Percentiles rank a stretch among this genome's conserved stretches.
These are phyloP conservation scores for Agaricus blazei DNA, from an alignment of 768 basidiomycete genomes.

Conservation along the genomic window DNA sequence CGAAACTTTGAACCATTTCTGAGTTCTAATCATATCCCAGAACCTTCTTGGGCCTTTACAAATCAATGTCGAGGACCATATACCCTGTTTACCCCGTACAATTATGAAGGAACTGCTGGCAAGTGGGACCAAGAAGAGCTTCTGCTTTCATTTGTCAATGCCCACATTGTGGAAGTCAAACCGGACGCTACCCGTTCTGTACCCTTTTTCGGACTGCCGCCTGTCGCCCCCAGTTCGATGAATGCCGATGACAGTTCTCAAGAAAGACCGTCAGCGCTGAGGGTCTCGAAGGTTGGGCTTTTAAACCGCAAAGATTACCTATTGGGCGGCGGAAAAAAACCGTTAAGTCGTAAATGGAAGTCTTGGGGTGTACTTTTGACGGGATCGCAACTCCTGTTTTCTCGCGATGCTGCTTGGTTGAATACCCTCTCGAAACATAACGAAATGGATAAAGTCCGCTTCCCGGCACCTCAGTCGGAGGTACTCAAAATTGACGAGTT, in stretches of 20 bases:
- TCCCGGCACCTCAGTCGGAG: conserved; percentile 32
- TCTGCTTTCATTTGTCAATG: conserved; percentile 57
- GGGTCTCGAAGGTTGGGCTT: conserved; percentile 75
- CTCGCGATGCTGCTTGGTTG: conserved; percentile 62
- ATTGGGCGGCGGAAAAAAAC: conserved; percentile 70
- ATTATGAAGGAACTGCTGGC: conserved; percentile 60
- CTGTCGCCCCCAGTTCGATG: conserved; percentile 8
- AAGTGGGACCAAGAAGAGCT: conserved; percentile 66
- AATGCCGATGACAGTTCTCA: conserved; percentile 6
- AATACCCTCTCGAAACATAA: conserved; percentile 15
- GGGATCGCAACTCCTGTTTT: conserved; percentile 86
- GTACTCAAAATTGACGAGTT: conserved; percentile 81
- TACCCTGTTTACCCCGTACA: conserved; percentile 64
- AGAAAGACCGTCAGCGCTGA: conserved; percentile 43
- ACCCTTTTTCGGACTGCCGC: conserved; percentile 30
- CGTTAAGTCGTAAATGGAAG: conserved; percentile 82
- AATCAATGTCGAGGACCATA: conserved; percentile 52
- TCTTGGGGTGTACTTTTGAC: conserved; percentile 82
- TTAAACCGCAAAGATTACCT: conserved; percentile 81
- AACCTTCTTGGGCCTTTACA: conserved; percentile 65
- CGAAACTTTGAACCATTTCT: neutral
- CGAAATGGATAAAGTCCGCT: conserved; percentile 22
- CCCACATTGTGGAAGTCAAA: conserved; percentile 52
- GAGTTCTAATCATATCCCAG: conserved; percentile 27
- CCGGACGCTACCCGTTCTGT: conserved; percentile 31